These are phyloP conservation scores for Malassezia equina DNA, from an alignment of 1,284 basidiomycete genomes.

Conservation along the genomic window DNA sequence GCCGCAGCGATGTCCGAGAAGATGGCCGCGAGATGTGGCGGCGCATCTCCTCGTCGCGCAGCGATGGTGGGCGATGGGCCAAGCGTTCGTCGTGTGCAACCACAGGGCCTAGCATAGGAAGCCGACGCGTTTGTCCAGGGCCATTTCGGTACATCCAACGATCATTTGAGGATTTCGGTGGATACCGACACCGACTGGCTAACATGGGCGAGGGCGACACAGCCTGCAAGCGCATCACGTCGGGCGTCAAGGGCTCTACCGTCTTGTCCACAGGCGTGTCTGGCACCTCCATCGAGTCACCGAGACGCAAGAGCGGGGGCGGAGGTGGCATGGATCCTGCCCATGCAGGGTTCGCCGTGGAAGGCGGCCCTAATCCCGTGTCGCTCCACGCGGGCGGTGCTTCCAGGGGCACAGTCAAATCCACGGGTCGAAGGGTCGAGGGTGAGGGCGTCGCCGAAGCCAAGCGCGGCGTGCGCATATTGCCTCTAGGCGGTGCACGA, in stretches of 20 bases:
- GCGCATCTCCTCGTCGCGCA: constrained; percentile 3
- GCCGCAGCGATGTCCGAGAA: neutral
- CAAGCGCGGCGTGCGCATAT: constrained; percentile 9
- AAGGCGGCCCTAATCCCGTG: neutral
- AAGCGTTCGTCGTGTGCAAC: neutral
- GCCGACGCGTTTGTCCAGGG: constrained; percentile 20
- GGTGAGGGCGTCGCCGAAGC: neutral
- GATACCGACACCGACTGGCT: neutral
- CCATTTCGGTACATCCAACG: constrained; percentile 42
- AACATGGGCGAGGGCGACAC: neutral
- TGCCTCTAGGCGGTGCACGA: constrained; percentile 41
- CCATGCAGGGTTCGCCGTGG: neutral
- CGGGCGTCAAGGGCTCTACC: neutral
- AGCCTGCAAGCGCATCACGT: neutral
- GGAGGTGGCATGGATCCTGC: neutral
- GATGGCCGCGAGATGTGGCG: constrained; percentile 6
- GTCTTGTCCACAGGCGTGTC: neutral
- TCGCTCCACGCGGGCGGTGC: neutral
- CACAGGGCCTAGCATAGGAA: constrained; percentile 6
- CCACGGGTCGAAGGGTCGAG: neutral
- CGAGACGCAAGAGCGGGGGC: neutral
- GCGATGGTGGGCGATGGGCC: neutral
- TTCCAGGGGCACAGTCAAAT: neutral
- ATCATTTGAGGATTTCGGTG: constrained; percentile 28
- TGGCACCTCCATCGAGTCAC: neutral